Evolutionary conservation across 2,329 filamentous ascomycete genomes (phyloP).

Genomic region (Penicillium sp.): DNA sequence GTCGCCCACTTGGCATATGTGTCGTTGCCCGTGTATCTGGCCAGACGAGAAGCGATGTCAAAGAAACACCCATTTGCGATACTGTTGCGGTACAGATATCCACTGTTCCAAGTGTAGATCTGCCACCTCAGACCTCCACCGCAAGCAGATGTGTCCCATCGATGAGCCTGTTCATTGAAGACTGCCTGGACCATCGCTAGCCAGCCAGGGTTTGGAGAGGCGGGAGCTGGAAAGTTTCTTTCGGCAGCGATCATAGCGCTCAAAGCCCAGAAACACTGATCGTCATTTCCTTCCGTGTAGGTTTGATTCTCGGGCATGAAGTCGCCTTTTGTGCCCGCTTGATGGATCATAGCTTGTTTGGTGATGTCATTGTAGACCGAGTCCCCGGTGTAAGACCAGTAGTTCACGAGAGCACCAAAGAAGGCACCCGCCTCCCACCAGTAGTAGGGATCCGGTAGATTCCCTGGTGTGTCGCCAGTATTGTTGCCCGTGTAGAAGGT

Average conservation of each 20-base stretch:
- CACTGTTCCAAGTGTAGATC: conserved; percentile 61
- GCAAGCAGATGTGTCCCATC: conserved; percentile 69
- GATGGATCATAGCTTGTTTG: conserved; percentile 12
- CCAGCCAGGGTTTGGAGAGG: conserved; percentile 62
- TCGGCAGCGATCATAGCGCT: conserved; percentile 23
- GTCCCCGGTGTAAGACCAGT: conserved; percentile 28
- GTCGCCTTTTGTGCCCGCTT: conserved; percentile 12
- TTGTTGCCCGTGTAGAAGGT: conserved; percentile 37
- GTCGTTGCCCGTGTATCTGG: conserved; percentile 40
- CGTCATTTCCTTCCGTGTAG: conserved; percentile 15
- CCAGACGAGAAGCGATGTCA: conserved; percentile 48
- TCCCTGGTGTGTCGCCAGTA: conserved; percentile 32
- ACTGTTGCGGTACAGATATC: conserved; percentile 54
- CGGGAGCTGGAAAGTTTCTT: conserved; percentile 33
- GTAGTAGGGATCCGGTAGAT: conserved; percentile 37
- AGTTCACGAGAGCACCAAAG: conserved; percentile 33
- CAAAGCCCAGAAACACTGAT: conserved; percentile 19
- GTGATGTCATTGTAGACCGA: conserved; percentile 13
- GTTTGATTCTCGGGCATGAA: conserved; percentile 18
- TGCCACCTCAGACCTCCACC: conserved; percentile 79
- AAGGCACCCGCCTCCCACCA: conserved; percentile 43
- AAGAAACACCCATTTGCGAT: conserved; percentile 57
- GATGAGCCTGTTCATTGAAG: conserved; percentile 71
- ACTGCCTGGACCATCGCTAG: conserved; percentile 71
- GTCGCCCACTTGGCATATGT: conserved; percentile 42